Base-by-base conservation (phyloP, 345 rosid genomes). In the Aurinia saxatilis region DNA sequence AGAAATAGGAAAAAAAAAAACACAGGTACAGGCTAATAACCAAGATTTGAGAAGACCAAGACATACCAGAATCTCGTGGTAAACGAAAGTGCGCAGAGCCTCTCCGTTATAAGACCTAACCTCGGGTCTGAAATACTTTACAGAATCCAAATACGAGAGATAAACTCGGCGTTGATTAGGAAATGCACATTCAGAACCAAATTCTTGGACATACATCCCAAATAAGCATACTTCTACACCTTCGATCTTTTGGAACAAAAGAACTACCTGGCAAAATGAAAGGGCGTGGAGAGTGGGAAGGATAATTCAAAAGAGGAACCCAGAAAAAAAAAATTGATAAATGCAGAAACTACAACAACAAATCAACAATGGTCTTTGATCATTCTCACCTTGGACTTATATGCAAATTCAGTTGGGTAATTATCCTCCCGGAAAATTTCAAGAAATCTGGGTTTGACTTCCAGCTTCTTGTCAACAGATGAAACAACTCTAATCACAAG, bases 181-280 rank as follows among this genome's bases (percentile, higher is more conserved):
- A 76, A 80, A 83, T 46, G 78, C 79, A 50, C 84, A 76, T 77
- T 95, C 99, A 54, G 97, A 78, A 65, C 97, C 99, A 60, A 90
- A 95, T 82, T 95, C 99, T 78, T 95, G 99, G 66, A 95, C 99
- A 51, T 95, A 95, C 99, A 95, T 95, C 58, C 99, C 97, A 74
- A 95, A 95, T 34, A 95, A 72, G 78, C 99, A 90, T 23, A 95
- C 99, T 78, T 95, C 99, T 54, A 90, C 99, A 16, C 99, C 99
- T 78, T 95, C 97, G 71, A 95, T 95, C 87, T 90, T 95, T 80
- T 95, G 99, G 78, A 95, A 90, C 75, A 95, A 66, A 73, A 95
- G 65, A 78, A 95, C 61, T 17, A 90, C 99, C 99, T 95, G 84
- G 69, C 69, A 84, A 66, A 72, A 66, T 67, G 44, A 44, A 70